These are phyloP conservation scores for Scheffersomyces lignicola DNA, from an alignment of 1,139 yeast genomes.

Conservation along the genomic window DNA sequence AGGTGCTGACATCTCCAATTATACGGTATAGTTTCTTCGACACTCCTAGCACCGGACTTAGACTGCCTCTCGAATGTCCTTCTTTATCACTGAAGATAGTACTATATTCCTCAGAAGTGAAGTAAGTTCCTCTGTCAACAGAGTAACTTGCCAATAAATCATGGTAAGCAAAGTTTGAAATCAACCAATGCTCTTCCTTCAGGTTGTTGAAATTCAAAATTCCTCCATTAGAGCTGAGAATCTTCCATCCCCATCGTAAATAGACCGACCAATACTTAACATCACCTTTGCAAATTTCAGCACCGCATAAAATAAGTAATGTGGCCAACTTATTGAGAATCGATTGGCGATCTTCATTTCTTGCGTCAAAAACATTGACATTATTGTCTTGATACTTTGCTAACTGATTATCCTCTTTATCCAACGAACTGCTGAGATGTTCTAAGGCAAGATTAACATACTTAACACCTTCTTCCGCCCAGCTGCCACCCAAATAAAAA, in stretches of 20 bases:
- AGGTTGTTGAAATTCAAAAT: constrained; percentile 51
- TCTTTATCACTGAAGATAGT: constrained; percentile 44
- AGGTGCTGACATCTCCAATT: constrained; percentile 67
- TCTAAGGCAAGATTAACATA: constrained; percentile 49
- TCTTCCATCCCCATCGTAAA: constrained; percentile 59
- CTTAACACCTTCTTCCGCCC: constrained; percentile 44
- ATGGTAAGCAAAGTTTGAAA: constrained; percentile 81
- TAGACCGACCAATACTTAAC: constrained; percentile 68
- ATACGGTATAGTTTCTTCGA: constrained; percentile 65
- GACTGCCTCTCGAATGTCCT: constrained; percentile 35
- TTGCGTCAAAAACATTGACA: not conserved
- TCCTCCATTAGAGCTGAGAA: constrained; percentile 60
- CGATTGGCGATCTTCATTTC: constrained; percentile 16
- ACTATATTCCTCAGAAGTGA: constrained; percentile 58
- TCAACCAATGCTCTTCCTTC: constrained; percentile 68
- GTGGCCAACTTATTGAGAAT: constrained; percentile 57
- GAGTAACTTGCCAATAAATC: constrained; percentile 68
- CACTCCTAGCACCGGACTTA: constrained; percentile 73
- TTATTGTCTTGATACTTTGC: no score
- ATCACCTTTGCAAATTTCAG: constrained; percentile 76
- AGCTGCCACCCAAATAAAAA: constrained; percentile 54
- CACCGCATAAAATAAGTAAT: constrained; percentile 64
- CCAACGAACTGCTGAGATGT: constrained; percentile 31
- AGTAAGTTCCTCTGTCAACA: constrained; percentile 57
- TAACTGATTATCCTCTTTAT: no score